Evolutionary conservation across 2,329 filamentous ascomycete species (phyloP).

Genomic region (Diaporthe sp.): DNA sequence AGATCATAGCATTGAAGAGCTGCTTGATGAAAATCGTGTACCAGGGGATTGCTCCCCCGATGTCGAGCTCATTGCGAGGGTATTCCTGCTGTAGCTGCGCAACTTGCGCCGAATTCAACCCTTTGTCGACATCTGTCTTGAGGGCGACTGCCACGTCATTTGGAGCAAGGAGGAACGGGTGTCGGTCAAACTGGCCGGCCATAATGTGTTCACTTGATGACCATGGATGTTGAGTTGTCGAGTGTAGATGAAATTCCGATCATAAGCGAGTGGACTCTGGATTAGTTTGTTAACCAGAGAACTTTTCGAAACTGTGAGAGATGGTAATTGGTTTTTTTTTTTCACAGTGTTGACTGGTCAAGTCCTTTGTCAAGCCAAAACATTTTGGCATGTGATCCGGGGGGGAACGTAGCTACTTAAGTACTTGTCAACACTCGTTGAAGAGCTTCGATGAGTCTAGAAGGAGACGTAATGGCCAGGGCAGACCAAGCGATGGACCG

Average conservation of each 20-base stretch:
- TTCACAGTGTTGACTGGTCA: conserved; percentile 5
- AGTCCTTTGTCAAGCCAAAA: not conserved
- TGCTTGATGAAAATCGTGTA: conserved; percentile 81
- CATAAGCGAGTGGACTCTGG: conserved; percentile 23
- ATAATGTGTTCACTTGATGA: conserved; percentile 48
- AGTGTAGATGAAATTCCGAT: not conserved
- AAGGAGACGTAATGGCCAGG: not conserved
- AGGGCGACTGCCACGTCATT: conserved; percentile 74
- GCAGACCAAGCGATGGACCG: conserved; percentile 10
- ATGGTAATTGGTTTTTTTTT: not conserved
- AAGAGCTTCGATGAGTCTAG: conserved; percentile 24
- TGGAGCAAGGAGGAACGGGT: conserved; percentile 73
- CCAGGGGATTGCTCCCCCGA: conserved; percentile 76
- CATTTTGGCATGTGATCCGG: conserved; percentile 19
- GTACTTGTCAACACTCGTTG: conserved; percentile 7
- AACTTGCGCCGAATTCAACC: conserved; percentile 73
- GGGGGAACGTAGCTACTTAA: conserved; percentile 36
- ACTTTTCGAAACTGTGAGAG: not conserved
- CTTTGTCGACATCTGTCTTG: conserved; percentile 75
- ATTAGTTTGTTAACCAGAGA: not conserved
- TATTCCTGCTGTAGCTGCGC: conserved; percentile 69
- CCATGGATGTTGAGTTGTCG: conserved; percentile 16
- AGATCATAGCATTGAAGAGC: conserved; percentile 82
- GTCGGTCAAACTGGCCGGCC: conserved; percentile 63
- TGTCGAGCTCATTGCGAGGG: conserved; percentile 78